Conservation (phyloP, 2,329 filamentous ascomycete genomes). For the Colletotrichum magnum region DNA sequence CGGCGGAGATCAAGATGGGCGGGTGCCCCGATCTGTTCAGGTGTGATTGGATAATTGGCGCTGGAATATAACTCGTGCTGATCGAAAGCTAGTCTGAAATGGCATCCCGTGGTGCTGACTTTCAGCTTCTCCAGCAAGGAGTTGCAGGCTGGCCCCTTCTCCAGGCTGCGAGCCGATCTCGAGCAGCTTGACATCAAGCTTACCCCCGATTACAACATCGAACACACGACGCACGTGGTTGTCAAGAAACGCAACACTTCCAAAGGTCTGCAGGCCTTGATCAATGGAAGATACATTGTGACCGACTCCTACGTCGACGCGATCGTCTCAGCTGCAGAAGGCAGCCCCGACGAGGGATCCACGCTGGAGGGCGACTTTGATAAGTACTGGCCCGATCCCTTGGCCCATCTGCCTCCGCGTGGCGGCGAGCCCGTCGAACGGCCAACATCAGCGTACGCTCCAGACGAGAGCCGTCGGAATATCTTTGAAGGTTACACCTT, state of each 20-base stretch:
- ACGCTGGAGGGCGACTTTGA: constrained; percentile 86
- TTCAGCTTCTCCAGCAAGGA: constrained; percentile 84
- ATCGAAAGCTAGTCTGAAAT: constrained; percentile 72
- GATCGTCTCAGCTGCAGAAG: constrained; percentile 71
- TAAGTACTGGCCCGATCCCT: constrained; percentile 81
- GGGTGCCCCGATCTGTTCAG: constrained; percentile 75
- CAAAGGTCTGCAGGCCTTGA: constrained; percentile 87
- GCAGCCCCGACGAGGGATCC: constrained; percentile 64
- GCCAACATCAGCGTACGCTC: constrained; percentile 78
- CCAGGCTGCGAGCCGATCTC: constrained; percentile 73
- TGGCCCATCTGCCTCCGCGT: constrained; percentile 78
- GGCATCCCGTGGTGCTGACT: constrained; percentile 85
- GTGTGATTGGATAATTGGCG: constrained; percentile 51
- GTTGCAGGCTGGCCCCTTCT: constrained; percentile 75
- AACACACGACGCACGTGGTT: constrained; percentile 87
- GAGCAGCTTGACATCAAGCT: constrained; percentile 93
- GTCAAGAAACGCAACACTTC: constrained; percentile 91
- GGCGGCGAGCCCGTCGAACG: constrained; percentile 82
- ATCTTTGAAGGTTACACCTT: constrained; percentile 93
- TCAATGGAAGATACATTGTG: constrained; percentile 86
- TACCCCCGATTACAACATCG: constrained; percentile 77
- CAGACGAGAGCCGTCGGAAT: constrained; percentile 74
- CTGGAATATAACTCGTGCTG: neutral
- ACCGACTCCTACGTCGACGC: constrained; percentile 80
- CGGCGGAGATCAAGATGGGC: constrained; percentile 80